These are phyloP conservation scores for Mucor velutinosus DNA, from an alignment of 371 early-diverging fungal genomes.

Conservation along the genomic window DNA sequence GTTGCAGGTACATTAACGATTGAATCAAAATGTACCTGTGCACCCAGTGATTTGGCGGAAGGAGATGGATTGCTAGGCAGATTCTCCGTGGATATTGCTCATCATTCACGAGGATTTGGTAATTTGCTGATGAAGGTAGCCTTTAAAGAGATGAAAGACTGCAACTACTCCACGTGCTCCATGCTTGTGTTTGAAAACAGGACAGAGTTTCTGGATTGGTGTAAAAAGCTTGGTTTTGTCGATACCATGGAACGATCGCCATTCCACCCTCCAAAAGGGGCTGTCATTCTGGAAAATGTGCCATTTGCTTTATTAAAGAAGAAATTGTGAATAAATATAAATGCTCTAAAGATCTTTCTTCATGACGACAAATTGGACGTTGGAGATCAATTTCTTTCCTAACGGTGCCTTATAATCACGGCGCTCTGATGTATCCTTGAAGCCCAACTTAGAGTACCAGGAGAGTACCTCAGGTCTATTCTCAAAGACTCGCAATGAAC, in stretches of 20 bases:
- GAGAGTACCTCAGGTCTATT: slow-evolving; percentile 47
- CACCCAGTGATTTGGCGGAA: background rate
- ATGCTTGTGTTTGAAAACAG: slow-evolving; percentile 54
- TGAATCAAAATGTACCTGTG: background rate
- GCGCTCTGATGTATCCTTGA: slow-evolving; percentile 50
- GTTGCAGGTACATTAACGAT: slow-evolving; percentile 21
- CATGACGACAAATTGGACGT: slow-evolving; percentile 17
- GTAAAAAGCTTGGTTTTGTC: slow-evolving; percentile 48
- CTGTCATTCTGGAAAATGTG: background rate
- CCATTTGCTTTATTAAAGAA: background rate
- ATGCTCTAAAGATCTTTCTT: slow-evolving; percentile 3
- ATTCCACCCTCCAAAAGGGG: slow-evolving; percentile 8
- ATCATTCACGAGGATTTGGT: slow-evolving; percentile 48
- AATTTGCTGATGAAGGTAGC: slow-evolving; percentile 37
- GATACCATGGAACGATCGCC: slow-evolving; percentile 45
- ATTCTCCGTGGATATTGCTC: slow-evolving; percentile 38
- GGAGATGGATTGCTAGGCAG: slow-evolving; percentile 24
- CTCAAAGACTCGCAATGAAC: slow-evolving; percentile 50
- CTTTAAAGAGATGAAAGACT: slow-evolving; percentile 22
- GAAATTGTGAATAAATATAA: background rate
- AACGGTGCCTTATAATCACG: slow-evolving; percentile 11
- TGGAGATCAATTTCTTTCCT: background rate
- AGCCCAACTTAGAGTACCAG: slow-evolving; percentile 58
- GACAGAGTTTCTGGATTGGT: slow-evolving; percentile 48
- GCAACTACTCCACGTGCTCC: slow-evolving; percentile 23